Base-by-base conservation (phyloP, 768 basidiomycete genomes). In the Podaxis sp. region DNA sequence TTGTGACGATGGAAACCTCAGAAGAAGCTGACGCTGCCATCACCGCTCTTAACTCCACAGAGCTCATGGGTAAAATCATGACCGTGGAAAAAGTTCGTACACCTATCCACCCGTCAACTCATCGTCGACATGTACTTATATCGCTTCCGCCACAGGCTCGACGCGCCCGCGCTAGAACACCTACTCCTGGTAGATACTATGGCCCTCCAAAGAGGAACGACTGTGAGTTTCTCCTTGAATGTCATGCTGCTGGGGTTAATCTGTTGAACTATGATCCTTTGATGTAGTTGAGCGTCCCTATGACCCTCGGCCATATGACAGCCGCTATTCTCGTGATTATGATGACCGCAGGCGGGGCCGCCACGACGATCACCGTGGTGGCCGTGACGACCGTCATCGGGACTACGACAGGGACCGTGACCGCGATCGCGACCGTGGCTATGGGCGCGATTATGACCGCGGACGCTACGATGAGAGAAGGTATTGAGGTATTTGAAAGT, bases 21-120 rank as follows among this genome's bases (percentile, higher is more conserved):
- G 96, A 96, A 69, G 96, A 97, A 69, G 97, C 96, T 4, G 92
- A 96, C 49, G 93, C 94, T 49, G 93, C 91, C 59, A 87, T 98
- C 65, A 86, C 91, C 38, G 89, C 88, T 4, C 79, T 98, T 59
- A 91, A 94, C 72, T 83, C 83, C 24, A 89, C 91, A 52, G 93
- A 94, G 43, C 74, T 98, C 49, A 87, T 90, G 81, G 97, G 96
- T 58, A 96, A 94, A 78, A 79, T 83, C 33, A 82, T 94, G 59
- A 91, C 82, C 63, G 91, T 99, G n/a, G 92, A 95, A 78, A 95
- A 90, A 82, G 93, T 91, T 55, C 37, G 71, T 70, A 27, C 3
- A 55, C 7, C 43, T n/a, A 7, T 7, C 43, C 43, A 22, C 38
- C 52, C 29, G 8, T 3, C 19, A 24, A 50, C 4, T 6, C 29